Evolutionary conservation across 306 rosid genomes (phyloP), one percentile per base, ranked within the genome.

Genomic region (Medicago ruthenica): DNA sequence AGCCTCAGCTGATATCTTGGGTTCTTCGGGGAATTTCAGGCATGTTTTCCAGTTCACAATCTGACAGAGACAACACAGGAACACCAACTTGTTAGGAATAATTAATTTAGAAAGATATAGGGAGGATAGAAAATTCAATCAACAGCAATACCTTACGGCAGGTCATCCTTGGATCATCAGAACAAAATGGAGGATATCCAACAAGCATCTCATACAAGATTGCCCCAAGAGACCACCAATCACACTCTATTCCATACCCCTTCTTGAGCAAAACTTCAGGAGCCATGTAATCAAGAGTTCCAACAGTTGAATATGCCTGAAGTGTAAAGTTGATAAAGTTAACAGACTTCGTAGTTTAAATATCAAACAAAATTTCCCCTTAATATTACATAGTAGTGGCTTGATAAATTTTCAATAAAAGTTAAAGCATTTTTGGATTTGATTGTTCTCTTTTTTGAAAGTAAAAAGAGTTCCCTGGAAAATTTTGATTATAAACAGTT

Each of bases 171-270:
- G 99, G 99, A 85, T 96, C 99, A 8, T 96, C 99, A 71, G 99
- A 92, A 86, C 93, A 92, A 83, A 96, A 96, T 63, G 99, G 99
- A 73, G 99, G 98, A 86, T 92, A 96, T 20, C 99, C 99, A 18
- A 89, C 83, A 71, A 96, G 93, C 99, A 96, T 96, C 89, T 96
- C 99, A 55, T 92, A 96, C 99, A 96, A 79, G 84, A 96, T 96
- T 39, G 99, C 98, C 75, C 99, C 99, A 73, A 96, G 87, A 20
- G 99, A 96, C 99, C 99, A 96, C 99, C 99, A 96, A 86, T 96
- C 99, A 78, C 99, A 96, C 84, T 96, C 99, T 17, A 96, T 90
- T 77, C 97, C 99, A 75, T 92, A 96, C 45, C 99, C 99, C 82
- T 96, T 96, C 91, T 92, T 96, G 71, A 96, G 91, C 87, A 96